Conservation (phyloP, 169 alveolate genomes). For the Eimeria praecox region DNA sequence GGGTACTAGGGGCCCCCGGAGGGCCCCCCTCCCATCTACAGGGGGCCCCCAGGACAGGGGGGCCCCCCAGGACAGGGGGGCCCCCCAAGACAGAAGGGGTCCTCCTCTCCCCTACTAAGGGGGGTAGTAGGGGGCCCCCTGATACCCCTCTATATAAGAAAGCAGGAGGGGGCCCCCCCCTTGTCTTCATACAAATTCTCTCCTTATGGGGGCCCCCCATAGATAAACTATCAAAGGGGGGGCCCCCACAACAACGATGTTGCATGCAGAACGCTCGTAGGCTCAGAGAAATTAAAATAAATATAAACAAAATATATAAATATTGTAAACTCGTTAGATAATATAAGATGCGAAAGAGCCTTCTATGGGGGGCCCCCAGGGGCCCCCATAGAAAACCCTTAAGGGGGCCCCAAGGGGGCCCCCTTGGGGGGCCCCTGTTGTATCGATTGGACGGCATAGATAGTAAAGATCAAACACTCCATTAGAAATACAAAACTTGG, state of each 20-base stretch:
- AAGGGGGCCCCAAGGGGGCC: slow-evolving; percentile 6
- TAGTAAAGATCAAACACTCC: too few species aligned
- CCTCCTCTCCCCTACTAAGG: too few species aligned
- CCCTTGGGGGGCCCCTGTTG: not conserved
- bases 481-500: too few species aligned
- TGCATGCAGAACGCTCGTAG: not conserved
- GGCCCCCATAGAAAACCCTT: not conserved
- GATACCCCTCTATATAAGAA: not conserved
- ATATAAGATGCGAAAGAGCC: not conserved
- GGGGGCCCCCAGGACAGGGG: not conserved
- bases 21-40: not conserved
- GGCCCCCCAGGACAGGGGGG: too few species aligned
- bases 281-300: not conserved
- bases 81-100: too few species aligned
- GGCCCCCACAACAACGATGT: not conserved
- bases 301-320: too few species aligned
- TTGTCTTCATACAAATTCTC: too few species aligned
- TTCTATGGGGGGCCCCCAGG: not conserved
- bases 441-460: not conserved
- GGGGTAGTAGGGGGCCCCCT: slow-evolving; percentile 35
- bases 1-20: not conserved
- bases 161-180: not conserved
- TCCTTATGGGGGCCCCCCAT: not conserved
- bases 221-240: not conserved
- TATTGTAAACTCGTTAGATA: too few species aligned